Conservation (phyloP, 257 asterid genomes). For the Cruciata laevipes region DNA sequence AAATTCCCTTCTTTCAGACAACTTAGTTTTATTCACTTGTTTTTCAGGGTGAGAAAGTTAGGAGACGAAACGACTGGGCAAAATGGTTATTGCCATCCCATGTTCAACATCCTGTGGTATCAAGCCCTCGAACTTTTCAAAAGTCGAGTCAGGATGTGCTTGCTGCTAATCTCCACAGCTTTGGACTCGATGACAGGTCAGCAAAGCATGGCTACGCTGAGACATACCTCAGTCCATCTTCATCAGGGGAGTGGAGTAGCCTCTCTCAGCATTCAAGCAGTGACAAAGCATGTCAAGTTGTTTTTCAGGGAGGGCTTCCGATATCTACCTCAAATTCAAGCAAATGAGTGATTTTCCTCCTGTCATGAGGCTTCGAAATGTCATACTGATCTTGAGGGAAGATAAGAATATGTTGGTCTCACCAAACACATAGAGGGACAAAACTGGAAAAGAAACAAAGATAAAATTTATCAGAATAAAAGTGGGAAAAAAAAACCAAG, state of each 20-base stretch:
- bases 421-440: constrained; percentile 19
- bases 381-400: neutral
- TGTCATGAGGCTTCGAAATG: neutral
- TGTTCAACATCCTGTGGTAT: constrained; percentile 16
- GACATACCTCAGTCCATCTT: constrained; percentile 23
- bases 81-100: constrained; percentile 50
- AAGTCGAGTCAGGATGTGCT: constrained; percentile 30
- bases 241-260: constrained; percentile 31
- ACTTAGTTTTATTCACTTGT: neutral
- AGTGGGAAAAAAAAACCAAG: constrained; percentile 6
- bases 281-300: constrained; percentile 20
- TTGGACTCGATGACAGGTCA: constrained; percentile 37
- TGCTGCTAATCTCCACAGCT: constrained; percentile 29
- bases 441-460: constrained; percentile 17
- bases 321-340: constrained; percentile 14
- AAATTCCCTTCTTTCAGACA: neutral
- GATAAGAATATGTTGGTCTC: constrained; percentile 16
- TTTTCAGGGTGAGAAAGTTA: constrained; percentile 56
- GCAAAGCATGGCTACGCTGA: constrained; percentile 20
- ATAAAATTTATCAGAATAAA: constrained; percentile 4
- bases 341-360: constrained; percentile 13
- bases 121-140: constrained; percentile 35
- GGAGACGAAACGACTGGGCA: constrained; percentile 53
- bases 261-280: constrained; percentile 19
- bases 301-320: constrained; percentile 13